Evolutionary conservation across 2,329 filamentous ascomycete genomes (phyloP).

Genomic region (Phialophora chinensis): DNA sequence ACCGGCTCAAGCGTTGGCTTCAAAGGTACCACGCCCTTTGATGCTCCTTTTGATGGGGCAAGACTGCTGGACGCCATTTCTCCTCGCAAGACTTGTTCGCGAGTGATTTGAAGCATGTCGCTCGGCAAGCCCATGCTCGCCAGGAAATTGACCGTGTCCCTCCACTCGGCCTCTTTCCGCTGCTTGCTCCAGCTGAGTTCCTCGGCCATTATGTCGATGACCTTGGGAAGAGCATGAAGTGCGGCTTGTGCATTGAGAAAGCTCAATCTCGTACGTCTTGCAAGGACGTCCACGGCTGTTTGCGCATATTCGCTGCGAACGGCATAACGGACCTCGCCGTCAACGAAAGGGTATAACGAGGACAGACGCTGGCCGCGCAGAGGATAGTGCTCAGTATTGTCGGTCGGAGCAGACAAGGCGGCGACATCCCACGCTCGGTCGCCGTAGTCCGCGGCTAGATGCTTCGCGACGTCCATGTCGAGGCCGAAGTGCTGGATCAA

Average conservation of each 20-base stretch:
- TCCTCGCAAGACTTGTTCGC: constrained; percentile 58
- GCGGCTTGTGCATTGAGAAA: constrained; percentile 93
- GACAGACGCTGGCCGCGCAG: constrained; percentile 81
- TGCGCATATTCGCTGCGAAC: constrained; percentile 89
- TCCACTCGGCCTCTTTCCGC: constrained; percentile 81
- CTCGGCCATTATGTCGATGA: constrained; percentile 87
- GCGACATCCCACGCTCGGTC: constrained; percentile 92
- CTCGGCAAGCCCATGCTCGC: constrained; percentile 67
- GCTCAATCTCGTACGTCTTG: constrained; percentile 79
- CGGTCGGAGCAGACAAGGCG: constrained; percentile 76
- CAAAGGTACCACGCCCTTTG: constrained; percentile 21
- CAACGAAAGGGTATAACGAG: constrained; percentile 85
- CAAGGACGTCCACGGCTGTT: constrained; percentile 85
- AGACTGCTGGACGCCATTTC: constrained; percentile 17
- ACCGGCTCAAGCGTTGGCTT: constrained; percentile 24
- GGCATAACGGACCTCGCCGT: constrained; percentile 89
- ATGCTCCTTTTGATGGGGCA: constrained; percentile 19
- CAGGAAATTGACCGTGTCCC: constrained; percentile 65
- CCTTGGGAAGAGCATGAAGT: constrained; percentile 78
- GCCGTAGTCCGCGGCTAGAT: constrained; percentile 84
- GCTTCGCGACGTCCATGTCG: constrained; percentile 88
- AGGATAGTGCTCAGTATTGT: constrained; percentile 72
- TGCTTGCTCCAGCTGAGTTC: constrained; percentile 78
- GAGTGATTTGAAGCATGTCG: constrained; percentile 60
- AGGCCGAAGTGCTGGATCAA: constrained; percentile 91